Percentiles rank a stretch among this genome's conserved stretches.
phyloP scores from a whole-genome alignment of 805 yeast species.

The Metschnikowia colocasiae region DNA sequence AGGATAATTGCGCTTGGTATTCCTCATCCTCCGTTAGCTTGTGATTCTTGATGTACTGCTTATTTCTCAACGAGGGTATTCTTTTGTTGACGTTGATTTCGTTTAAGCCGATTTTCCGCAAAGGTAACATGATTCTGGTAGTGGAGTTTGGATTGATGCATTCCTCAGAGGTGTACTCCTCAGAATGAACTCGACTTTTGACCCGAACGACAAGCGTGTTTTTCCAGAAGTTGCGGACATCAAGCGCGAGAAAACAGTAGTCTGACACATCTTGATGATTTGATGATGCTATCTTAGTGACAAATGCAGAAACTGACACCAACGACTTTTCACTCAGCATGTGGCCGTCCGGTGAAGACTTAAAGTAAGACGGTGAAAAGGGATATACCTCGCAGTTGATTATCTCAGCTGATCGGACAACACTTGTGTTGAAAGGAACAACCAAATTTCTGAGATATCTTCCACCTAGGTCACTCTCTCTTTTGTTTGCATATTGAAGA shows the following conservation, averaged over 20 bases:
- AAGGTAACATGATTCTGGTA: slow-evolving; percentile 65
- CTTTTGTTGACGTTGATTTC: slow-evolving; percentile 43
- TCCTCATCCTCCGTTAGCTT: slow-evolving; percentile 56
- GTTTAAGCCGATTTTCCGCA: slow-evolving; percentile 49
- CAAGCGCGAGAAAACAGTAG: slow-evolving; percentile 65
- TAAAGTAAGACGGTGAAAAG: slow-evolving; percentile 29
- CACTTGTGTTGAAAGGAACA: slow-evolving; percentile 67
- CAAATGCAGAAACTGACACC: slow-evolving; percentile 26
- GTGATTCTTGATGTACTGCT: slow-evolving; percentile 64
- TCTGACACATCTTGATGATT: slow-evolving; percentile 37
- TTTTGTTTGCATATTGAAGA: slow-evolving; percentile 55
- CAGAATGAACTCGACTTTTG: slow-evolving; percentile 26
- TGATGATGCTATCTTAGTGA: slow-evolving; percentile 23
- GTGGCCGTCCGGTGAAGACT: slow-evolving; percentile 12
- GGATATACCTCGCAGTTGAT: slow-evolving; percentile 76
- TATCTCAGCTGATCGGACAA: slow-evolving; percentile 68
- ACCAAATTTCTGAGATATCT: slow-evolving; percentile 51
- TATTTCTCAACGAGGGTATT: slow-evolving; percentile 68
- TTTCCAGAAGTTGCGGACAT: slow-evolving; percentile 78
- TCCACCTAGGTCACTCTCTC: slow-evolving; percentile 16
- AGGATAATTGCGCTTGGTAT: slow-evolving; percentile 52
- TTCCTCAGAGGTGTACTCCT: slow-evolving; percentile 18
- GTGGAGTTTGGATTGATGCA: slow-evolving; percentile 29
- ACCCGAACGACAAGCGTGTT: slow-evolving; percentile 40
- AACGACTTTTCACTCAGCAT: slow-evolving; percentile 16